Evolutionary conservation across 345 rosid species (phyloP), one percentile per base, ranked within the genome.

Genomic region (Noccaea caerulescens): DNA sequence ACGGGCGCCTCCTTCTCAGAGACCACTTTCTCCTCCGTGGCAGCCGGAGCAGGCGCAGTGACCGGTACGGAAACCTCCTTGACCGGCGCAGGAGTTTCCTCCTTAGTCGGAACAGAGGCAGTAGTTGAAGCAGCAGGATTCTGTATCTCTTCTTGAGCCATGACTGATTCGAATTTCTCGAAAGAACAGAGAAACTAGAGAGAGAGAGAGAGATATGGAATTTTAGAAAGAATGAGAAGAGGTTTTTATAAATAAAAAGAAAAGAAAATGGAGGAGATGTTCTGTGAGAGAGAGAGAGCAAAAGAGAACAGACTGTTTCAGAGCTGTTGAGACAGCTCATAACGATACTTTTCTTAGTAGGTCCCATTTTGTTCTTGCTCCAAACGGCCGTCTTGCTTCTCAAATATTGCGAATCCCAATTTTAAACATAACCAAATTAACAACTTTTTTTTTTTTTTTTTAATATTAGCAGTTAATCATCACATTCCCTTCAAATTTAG

Each of bases 141-240:
- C 47, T 69, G 79, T 63, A 64, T 76, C 56, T 70, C 79, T 63
- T 76, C 79, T 70, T 76, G 79, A 76, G 79, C 56, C 79, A 76
- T 76, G 60, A 4, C 27, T 23, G 56, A 41, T 58, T 57, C 16
- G 3, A 44, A 16, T 36, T 9, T 37, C 32, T 41, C 16, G 30
- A 65, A 8, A 16, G 66, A 58, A 32, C 14, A 42, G 71, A 68
- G 58, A 43, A 49, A 61, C 1, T 4, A 37, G 6, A 25, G 13
- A 37, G 23, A 55, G 60, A 54, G 46, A 43, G 49, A 57, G 13
- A 37, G 9, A 55, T 41, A 54, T 47, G 51, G 23, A 16, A 68
- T 44, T 16, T 37, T 68, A 56, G 75, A 69, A 38, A 63, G 60
- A 38, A 39, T 0, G 53, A 51, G 55, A 58, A 18, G 65, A 63